Evolutionary conservation across 1,139 yeast genomes (phyloP).

Genomic region (Sugiyamaella sp.): DNA sequence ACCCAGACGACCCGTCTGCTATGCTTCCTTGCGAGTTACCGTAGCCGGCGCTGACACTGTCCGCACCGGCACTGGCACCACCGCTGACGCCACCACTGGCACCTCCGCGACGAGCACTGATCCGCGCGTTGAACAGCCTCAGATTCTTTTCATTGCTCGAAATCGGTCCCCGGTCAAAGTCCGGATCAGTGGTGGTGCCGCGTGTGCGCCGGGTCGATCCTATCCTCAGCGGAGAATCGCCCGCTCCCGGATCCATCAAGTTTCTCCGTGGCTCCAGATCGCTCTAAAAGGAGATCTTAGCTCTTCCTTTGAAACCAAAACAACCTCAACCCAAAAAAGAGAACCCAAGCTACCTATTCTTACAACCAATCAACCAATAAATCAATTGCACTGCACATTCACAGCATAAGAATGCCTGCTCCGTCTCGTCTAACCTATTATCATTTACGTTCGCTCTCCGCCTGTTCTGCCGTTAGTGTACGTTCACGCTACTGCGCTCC

Average conservation of each 20-base stretch:
- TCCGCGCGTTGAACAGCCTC: conserved; percentile 22
- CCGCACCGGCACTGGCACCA: not conserved
- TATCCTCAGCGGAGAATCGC: conserved; percentile 17
- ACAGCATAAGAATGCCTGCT: not conserved
- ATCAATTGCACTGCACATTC: not conserved
- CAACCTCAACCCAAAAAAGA: not conserved
- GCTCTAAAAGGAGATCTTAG: not conserved
- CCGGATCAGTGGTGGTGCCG: conserved; percentile 23
- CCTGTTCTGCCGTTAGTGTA: no score
- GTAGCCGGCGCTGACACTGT: not conserved
- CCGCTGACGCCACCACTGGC: not conserved
- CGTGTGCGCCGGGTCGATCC: conserved; percentile 19
- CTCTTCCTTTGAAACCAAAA: not conserved
- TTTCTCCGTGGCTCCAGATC: not conserved
- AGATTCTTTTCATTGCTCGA: conserved; percentile 14
- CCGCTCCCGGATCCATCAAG: conserved; percentile 17
- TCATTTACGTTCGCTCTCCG: not conserved
- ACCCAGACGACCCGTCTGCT: not conserved
- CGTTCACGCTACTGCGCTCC: no score
- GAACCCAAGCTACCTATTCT: not conserved
- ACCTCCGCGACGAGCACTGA: conserved; percentile 1
- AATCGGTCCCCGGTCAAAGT: conserved; percentile 25
- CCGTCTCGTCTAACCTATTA: no score
- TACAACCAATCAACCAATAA: not conserved
- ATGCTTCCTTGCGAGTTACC: no score